Evolutionary conservation across 1,139 yeast genomes (phyloP).

Genomic region (Geotrichum phurueaensis): DNA sequence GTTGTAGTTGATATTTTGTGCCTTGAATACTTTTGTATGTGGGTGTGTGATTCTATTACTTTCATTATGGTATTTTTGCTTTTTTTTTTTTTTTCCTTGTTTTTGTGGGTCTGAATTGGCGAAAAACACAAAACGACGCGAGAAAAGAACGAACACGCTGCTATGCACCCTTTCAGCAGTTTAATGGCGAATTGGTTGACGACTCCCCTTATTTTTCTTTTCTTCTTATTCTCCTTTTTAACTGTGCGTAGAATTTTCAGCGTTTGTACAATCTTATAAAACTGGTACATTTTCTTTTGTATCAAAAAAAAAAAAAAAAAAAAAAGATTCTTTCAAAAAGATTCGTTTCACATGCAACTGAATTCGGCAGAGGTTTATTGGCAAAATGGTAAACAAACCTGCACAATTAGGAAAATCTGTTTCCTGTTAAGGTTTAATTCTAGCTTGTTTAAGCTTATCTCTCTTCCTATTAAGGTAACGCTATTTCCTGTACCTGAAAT

Average conservation of each 20-base stretch:
- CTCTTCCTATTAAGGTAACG: neutral
- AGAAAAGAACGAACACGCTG: neutral
- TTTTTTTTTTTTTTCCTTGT: neutral
- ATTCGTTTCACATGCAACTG: neutral
- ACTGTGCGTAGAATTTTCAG: neutral
- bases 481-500: neutral
- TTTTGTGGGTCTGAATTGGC: neutral
- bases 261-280: neutral
- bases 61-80: neutral
- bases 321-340: neutral
- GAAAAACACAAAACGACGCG: neutral
- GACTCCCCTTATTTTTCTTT: neutral
- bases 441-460: neutral
- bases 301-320: neutral
- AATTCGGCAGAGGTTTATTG: neutral
- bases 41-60: neutral
- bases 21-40: neutral
- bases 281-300: no score
- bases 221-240: neutral
- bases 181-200: neutral
- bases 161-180: neutral
- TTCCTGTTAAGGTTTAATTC: neutral
- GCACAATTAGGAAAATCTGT: neutral
- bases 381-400: neutral
- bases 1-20: neutral